Conservation (phyloP, 2,329 filamentous ascomycete species). For the Botryosphaeria dothidea region DNA sequence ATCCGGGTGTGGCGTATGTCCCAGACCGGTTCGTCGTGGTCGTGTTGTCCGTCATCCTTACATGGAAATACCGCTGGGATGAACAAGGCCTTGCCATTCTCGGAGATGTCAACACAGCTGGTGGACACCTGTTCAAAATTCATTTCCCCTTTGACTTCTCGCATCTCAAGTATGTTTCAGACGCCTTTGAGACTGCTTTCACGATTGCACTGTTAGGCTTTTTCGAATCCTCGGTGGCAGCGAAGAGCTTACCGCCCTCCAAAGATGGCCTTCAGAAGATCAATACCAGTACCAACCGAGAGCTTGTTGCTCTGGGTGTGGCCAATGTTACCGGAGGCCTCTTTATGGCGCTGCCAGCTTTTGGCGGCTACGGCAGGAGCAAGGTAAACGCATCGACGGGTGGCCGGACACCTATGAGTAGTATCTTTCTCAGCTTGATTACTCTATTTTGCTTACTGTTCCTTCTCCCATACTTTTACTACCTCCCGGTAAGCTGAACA, state of each 20-base stretch:
- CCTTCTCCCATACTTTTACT: constrained; percentile 89
- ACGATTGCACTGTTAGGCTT: constrained; percentile 95
- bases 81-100: constrained; percentile 78
- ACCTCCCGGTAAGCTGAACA: constrained; percentile 72
- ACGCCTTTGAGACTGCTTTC: constrained; percentile 87
- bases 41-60: constrained; percentile 76
- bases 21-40: constrained; percentile 92
- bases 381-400: constrained; percentile 94
- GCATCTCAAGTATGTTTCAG: constrained; percentile 79
- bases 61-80: constrained; percentile 78
- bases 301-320: constrained; percentile 86
- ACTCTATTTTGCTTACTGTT: constrained; percentile 79
- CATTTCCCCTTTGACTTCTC: constrained; percentile 79
- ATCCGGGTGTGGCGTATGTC: constrained; percentile 79
- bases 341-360: constrained; percentile 90
- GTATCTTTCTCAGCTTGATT: constrained; percentile 79
- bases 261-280: constrained; percentile 70
- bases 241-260: constrained; percentile 68
- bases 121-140: constrained; percentile 73
- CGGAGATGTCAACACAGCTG: constrained; percentile 74
- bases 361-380: constrained; percentile 93
- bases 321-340: constrained; percentile 90
- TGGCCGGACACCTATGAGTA: constrained; percentile 90
- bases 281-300: constrained; percentile 84
- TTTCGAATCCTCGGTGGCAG: constrained; percentile 95